phyloP scores from a whole-genome alignment of 495 filamentous ascomycete species.

The Xylaria telfairii region DNA sequence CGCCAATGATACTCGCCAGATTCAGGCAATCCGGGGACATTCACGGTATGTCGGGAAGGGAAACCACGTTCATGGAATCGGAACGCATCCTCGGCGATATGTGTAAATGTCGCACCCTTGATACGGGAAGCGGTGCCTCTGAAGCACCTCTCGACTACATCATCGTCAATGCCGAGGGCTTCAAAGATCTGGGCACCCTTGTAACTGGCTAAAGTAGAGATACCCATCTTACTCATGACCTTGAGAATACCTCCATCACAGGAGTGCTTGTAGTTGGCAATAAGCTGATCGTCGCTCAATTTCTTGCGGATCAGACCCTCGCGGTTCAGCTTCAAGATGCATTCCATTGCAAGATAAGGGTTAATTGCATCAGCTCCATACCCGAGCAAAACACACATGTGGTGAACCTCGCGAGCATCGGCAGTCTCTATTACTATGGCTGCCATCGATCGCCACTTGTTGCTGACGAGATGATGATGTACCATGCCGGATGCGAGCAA shows the following conservation, averaged over 20 bases:
- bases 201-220: slow-evolving; percentile 96
- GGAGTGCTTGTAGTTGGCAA: slow-evolving; percentile 97
- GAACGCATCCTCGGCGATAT: slow-evolving; percentile 96
- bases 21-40: slow-evolving; percentile 85
- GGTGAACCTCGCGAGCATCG: slow-evolving; percentile 97
- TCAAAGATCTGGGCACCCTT: slow-evolving; percentile 99
- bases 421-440: slow-evolving; percentile 93
- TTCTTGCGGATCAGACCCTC: slow-evolving; percentile 94
- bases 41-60: slow-evolving; percentile 79
- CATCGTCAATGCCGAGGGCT: slow-evolving; percentile 95
- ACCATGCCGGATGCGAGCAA: slow-evolving; percentile 93
- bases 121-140: slow-evolving; percentile 95
- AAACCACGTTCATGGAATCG: slow-evolving; percentile 96
- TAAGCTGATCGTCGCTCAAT: slow-evolving; percentile 79
- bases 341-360: slow-evolving; percentile 97
- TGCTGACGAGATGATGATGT: slow-evolving; percentile 95
- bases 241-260: slow-evolving; percentile 98
- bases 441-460: slow-evolving; percentile 92
- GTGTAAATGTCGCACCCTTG: slow-evolving; percentile 92
- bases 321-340: slow-evolving; percentile 97
- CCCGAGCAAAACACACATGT: slow-evolving; percentile 96
- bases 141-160: slow-evolving; percentile 96
- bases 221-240: slow-evolving; percentile 99
- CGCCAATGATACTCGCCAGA: slow-evolving; percentile 99
- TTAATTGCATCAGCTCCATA: slow-evolving; percentile 97